Conservation (phyloP, 352 stramenopile species). For the Aphanomyces invadans region DNA sequence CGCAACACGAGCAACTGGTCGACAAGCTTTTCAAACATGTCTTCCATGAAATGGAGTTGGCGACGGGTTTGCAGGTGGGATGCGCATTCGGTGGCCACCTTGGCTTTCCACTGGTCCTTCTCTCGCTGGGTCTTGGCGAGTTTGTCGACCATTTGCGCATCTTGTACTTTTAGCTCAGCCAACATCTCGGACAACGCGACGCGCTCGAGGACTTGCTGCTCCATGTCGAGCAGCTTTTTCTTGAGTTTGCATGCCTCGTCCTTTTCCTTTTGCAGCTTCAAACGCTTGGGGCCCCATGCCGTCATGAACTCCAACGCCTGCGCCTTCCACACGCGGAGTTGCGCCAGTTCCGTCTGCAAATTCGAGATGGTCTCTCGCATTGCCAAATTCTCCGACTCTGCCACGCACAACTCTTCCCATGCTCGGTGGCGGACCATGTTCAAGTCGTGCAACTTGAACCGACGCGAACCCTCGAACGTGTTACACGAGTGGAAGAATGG, state of each 20-base stretch:
- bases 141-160: slow-evolving; percentile 17
- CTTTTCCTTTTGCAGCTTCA: slow-evolving; percentile 13
- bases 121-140: background rate
- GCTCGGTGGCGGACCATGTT: background rate
- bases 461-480: too few species aligned
- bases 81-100: background rate
- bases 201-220: slow-evolving; percentile 49
- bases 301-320: slow-evolving; percentile 16
- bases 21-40: slow-evolving; percentile 7
- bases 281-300: slow-evolving; percentile 16
- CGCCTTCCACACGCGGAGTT: slow-evolving; percentile 19
- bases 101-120: background rate
- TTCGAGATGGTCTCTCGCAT: background rate
- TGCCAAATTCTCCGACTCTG: slow-evolving; percentile 11
- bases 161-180: slow-evolving; percentile 33
- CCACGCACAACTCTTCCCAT: slow-evolving; percentile 16
- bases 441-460: too few species aligned
- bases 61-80: background rate
- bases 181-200: slow-evolving; percentile 40
- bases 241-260: slow-evolving; percentile 31
- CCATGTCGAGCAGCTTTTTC: slow-evolving; percentile 42
- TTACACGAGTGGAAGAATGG: too few species aligned
- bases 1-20: slow-evolving; percentile 1
- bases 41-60: background rate
- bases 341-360: background rate